Base-by-base conservation (phyloP, 1,284 basidiomycete species). In the Puccinia coronata region DNA sequence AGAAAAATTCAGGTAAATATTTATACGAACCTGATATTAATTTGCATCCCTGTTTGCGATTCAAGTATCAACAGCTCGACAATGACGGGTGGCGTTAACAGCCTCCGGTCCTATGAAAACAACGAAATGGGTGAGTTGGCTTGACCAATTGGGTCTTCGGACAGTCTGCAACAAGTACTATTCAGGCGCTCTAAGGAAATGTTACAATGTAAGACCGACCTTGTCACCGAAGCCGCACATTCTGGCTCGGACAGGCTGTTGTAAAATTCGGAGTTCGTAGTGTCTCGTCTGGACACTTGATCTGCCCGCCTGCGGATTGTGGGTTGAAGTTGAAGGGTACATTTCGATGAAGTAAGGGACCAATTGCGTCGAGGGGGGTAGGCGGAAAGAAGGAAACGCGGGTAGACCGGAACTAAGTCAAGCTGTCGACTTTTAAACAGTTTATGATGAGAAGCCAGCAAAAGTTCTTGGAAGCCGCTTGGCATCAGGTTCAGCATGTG, bases 141-240 rank as follows among this genome's bases (percentile, higher is more conserved):
- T 9, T 2, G n/a, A 63, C 28, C 1, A 49, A 25, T 65, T n/a
- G 25, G 4, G 34, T 25, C 20, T 23, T 57, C 2, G 9, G 36
- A 57, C 16, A 28, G 5, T 11, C n/a, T n/a, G n/a, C 25, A 43
- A 57, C 43, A 5, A 39, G 57, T 16, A 36, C 31, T 51, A 43
- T 59, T 23, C 11, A 28, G 28, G 51, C 18, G 8, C 18, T 23
- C 23, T 55, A 34, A 43, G 28, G 39, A 20, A 61, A 5, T n/a
- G 12, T 51, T 12, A 36, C 18, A 39, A 69, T 81, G 51, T 76
- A 82, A 41, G 53, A 63, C 65, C 70, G 63, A 94, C 94, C 89
- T 95, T 96, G 88, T 96, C 94, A 75, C 94, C 94, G 87, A 96
- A 95, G 4, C 94, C 94, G 86, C 94, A 96, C 90, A 95, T 95